Evolutionary conservation across 2,329 filamentous ascomycete species (phyloP).

Genomic region (Ophiocordyceps unilateralis): DNA sequence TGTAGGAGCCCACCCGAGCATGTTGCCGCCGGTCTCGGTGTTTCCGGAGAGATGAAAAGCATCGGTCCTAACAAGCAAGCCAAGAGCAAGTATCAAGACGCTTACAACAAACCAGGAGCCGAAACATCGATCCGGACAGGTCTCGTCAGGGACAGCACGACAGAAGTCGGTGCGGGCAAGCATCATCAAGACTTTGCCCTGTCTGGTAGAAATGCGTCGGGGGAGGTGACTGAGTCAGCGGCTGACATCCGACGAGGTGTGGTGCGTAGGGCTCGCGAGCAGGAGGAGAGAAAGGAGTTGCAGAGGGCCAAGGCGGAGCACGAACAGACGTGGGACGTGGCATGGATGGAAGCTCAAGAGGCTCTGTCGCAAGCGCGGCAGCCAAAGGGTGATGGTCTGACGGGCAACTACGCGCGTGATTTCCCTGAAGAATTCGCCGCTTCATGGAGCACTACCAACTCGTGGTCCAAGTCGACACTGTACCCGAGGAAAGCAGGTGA

Average conservation of each 20-base stretch:
- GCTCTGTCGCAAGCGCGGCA: not conserved
- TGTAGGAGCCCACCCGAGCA: not conserved
- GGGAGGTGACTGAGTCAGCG: constrained; percentile 9
- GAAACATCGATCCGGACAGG: not conserved
- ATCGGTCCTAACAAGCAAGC: not conserved
- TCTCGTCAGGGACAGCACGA: not conserved
- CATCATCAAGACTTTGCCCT: not conserved
- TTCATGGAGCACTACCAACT: constrained; percentile 20
- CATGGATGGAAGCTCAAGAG: constrained; percentile 2
- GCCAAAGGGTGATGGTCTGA: constrained; percentile 11
- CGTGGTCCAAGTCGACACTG: constrained; percentile 9
- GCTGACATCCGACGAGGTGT: constrained; percentile 15
- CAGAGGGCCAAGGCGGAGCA: constrained; percentile 5
- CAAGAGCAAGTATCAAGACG: constrained; percentile 11
- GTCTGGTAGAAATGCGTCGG: not conserved
- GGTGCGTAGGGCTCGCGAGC: constrained; percentile 10
- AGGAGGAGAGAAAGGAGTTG: constrained; percentile 5
- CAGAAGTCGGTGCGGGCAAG: not conserved
- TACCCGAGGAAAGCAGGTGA: constrained; percentile 4
- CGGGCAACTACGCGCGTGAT: constrained; percentile 31
- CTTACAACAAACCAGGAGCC: not conserved
- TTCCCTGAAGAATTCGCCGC: constrained; percentile 33
- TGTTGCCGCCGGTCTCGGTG: not conserved
- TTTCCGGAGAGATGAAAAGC: not conserved
- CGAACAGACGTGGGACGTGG: constrained; percentile 3